Conservation (phyloP, 192 early-diverging fungal genomes). For the Entomortierella chlamydospora region DNA sequence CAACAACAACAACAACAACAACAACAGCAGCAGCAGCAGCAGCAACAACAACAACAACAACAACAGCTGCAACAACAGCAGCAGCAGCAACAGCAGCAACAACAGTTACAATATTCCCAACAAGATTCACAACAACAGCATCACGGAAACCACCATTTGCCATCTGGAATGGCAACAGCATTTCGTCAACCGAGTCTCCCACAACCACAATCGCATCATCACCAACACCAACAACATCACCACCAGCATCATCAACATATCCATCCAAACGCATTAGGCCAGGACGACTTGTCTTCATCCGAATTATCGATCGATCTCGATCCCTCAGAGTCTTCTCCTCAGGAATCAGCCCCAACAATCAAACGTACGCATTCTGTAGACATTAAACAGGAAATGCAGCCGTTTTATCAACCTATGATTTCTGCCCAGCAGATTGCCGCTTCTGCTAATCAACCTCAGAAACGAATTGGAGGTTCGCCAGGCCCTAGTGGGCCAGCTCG, state of each 20-base stretch:
- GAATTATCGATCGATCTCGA: slow-evolving; percentile 30
- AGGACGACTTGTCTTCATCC: slow-evolving; percentile 20
- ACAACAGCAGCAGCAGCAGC: slow-evolving; percentile 3
- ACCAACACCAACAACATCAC: slow-evolving; percentile 27
- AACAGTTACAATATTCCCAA: slow-evolving; percentile 17
- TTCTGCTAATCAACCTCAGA: slow-evolving; percentile 5
- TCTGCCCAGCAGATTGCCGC: slow-evolving; percentile 18
- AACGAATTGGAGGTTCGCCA: slow-evolving; percentile 19
- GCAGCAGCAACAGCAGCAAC: slow-evolving; percentile 17
- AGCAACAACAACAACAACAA: slow-evolving; percentile 21
- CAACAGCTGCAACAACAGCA: slow-evolving; percentile 22
- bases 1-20: slow-evolving; percentile 11
- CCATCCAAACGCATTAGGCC: slow-evolving; percentile 2
- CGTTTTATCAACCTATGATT: slow-evolving; percentile 35
- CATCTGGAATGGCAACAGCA: slow-evolving; percentile 41
- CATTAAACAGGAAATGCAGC: slow-evolving; percentile 40
- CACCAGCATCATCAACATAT: slow-evolving; percentile 25
- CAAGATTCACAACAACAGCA: slow-evolving; percentile 19
- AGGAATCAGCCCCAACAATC: slow-evolving; percentile 7
- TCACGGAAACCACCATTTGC: slow-evolving; percentile 16
- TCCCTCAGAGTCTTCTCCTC: slow-evolving; percentile 10
- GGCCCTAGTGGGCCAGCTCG: slow-evolving; percentile 1
- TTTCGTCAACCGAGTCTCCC: slow-evolving; percentile 11
- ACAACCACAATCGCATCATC: slow-evolving; percentile 13
- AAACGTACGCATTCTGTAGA: slow-evolving; percentile 32